Base-by-base conservation (phyloP, 2,329 filamentous ascomycete species). In the Tolypocladium album region DNA sequence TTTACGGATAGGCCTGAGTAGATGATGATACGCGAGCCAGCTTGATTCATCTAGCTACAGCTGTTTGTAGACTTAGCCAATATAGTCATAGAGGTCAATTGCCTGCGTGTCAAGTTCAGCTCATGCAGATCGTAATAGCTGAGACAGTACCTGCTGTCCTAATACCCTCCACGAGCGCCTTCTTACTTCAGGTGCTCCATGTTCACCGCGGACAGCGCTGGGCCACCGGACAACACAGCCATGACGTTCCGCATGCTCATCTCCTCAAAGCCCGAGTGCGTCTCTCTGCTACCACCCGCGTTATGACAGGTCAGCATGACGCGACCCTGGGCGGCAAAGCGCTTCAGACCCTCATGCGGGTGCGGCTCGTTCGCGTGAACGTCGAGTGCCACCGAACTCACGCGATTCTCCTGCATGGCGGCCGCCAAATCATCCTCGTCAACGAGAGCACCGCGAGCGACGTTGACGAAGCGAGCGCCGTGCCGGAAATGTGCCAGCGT, bases 281-380 rank as follows among this genome's bases (percentile, higher is more conserved):
- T 86, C 69, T 88, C 84, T 17, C 88, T 77, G 42, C 85, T 87
- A 4, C 85, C 84, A 0, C 86, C 86, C 1, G 85, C 86, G 64
- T 87, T 87, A 68, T 88, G 87, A 58, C 83, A 83, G n/a, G 86
- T 83, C 59, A 88, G 68, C 73, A 86, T 78, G 0, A 82, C 82
- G 62, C 78, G 78, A 0, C 75, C 73, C 55, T 67, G 60, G 8
- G 68, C 67, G 0, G 75, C 75, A 47, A 81, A 65, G 39, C 67
- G 69, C 62, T 71, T 50, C 60, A 88, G 68, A 31, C 76, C 72
- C 38, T 74, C 68, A 66, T 82, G 76, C 2, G 86, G 76, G 45
- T 71, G 61, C 4, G 86, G 86, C 69, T 89, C 87, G 63, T 79
- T 66, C 9, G 79, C 78, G 67, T 88, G 83, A 17, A 89, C 87